Base-by-base conservation (phyloP, 2,329 filamentous ascomycete species). In the Thelonectria olida region DNA sequence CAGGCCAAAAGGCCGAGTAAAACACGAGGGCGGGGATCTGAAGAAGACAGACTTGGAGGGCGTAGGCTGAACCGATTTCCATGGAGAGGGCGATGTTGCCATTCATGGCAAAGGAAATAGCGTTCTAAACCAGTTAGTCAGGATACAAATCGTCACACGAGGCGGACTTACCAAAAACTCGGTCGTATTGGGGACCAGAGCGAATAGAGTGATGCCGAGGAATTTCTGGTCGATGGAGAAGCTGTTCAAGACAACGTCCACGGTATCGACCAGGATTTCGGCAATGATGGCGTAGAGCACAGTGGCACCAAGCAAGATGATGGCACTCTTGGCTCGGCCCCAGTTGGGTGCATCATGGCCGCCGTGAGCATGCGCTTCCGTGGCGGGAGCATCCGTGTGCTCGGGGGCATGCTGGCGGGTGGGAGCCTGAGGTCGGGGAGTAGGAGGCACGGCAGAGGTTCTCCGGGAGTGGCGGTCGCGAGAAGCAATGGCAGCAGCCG, bases 31-130 rank as follows among this genome's bases (percentile, higher is more conserved):
- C 93, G 0, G 96, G 96, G 19, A 98, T 94, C 75, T 99, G 96
- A 19, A 99, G 84, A 25, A 99, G 84, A 74, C 95, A 97, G 50
- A 99, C 96, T 78, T 99, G 96, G 42, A 99, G 83, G 2, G 96
- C 96, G 74, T 99, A 99, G 2, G 95, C 95, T 1, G 94, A 97
- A 68, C 96, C 96, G 69, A 99, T 99, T 75, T 99, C 96, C 96
- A 99, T 99, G 36, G 93, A 97, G 17, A 99, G 82, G 0, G 96
- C 96, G 77, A 99, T 98, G 77, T 99, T 99, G 62, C 96, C 96
- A 74, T 99, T 98, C 95, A 99, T 99, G 54, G 96, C 96, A 76
- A 99, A 99, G 0, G 94, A 97, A 61, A 99, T 99, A 75, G 95
- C 96, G 78, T 99, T 99, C 89, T 93, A 25, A 39, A 1, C 13